These are phyloP conservation scores for Gentiana straminea DNA, from an alignment of 257 asterid species.

Conservation along the genomic window DNA sequence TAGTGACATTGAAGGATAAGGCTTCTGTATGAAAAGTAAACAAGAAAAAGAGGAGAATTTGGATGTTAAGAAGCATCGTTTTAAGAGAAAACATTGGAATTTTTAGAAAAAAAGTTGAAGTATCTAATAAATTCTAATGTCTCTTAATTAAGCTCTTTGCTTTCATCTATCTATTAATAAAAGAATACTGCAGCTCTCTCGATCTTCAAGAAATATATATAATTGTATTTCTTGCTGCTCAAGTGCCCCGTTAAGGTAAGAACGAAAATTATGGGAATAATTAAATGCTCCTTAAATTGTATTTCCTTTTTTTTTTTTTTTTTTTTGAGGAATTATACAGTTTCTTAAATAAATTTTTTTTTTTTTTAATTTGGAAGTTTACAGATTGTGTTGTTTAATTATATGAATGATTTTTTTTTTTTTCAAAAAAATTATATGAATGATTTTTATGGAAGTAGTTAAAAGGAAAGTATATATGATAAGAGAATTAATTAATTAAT, in stretches of 20 bases:
- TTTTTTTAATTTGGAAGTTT: too few relatives aligned
- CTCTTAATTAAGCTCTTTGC: too few relatives aligned
- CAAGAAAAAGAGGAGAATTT: slow-evolving; percentile 35
- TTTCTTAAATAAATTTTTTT: too few relatives aligned
- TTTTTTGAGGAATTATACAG: too few relatives aligned
- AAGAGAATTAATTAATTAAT: neutral
- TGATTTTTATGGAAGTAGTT: slow-evolving; percentile 2
- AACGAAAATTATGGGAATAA: too few relatives aligned
- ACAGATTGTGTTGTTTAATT: too few relatives aligned
- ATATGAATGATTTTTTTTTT: slow-evolving; percentile 4
- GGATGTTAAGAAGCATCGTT: slow-evolving; percentile 39
- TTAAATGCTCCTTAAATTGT: too few relatives aligned
- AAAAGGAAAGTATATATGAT: neutral
- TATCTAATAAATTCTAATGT: slow-evolving; percentile 25
- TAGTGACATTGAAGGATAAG: slow-evolving; percentile 41
- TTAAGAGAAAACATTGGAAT: slow-evolving; percentile 15
- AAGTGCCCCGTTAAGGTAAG: too few relatives aligned
- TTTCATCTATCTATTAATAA: too few relatives aligned
- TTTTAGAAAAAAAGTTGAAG: slow-evolving; percentile 23
- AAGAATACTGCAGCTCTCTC: slow-evolving; percentile 13
- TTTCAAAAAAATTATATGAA: slow-evolving; percentile 4
- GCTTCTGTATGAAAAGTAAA: slow-evolving; percentile 9
- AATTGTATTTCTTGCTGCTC: too few relatives aligned
- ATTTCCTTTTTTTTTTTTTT: too few relatives aligned
- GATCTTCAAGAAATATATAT: too few relatives aligned